These are phyloP conservation scores for Ascodesmis nigricans DNA, from an alignment of 495 filamentous ascomycete genomes.

Conservation along the genomic window DNA sequence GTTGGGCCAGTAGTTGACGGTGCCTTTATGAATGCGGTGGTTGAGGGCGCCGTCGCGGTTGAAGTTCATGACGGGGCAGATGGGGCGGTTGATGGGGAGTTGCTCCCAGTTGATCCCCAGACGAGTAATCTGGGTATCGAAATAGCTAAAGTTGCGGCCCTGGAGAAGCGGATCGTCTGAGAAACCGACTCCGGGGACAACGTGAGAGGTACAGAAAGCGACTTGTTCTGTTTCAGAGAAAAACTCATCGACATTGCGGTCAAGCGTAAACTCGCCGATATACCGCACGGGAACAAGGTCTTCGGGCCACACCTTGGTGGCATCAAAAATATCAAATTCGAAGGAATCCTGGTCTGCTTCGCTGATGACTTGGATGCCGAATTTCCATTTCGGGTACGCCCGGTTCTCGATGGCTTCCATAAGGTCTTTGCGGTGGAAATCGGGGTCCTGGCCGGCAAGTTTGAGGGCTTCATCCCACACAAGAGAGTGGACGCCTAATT, in stretches of 20 bases:
- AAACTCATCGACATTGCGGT: constrained; percentile 67
- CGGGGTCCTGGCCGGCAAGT: constrained; percentile 58
- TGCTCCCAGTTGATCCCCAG: constrained; percentile 74
- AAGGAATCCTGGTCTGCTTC: constrained; percentile 56
- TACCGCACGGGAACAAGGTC: constrained; percentile 57
- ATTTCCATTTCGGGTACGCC: constrained; percentile 59
- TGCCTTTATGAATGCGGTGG: constrained; percentile 40
- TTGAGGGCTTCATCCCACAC: constrained; percentile 82
- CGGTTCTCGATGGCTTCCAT: constrained; percentile 57
- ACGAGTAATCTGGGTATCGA: constrained; percentile 57
- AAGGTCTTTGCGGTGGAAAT: constrained; percentile 74
- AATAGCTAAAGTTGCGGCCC: constrained; percentile 71
- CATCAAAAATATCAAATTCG: constrained; percentile 76
- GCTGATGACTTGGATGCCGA: constrained; percentile 54
- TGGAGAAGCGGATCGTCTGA: constrained; percentile 67
- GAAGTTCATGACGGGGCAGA: constrained; percentile 64
- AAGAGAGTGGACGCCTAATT: constrained; percentile 60
- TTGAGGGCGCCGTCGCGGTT: constrained; percentile 52
- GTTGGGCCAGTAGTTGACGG: constrained; percentile 81
- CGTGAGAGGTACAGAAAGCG: constrained; percentile 68
- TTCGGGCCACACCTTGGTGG: constrained; percentile 85
- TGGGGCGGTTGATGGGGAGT: constrained; percentile 46
- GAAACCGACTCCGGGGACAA: constrained; percentile 74
- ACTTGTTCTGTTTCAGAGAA: constrained; percentile 68
- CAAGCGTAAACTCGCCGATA: constrained; percentile 64